A percentile compares a stretch with the other conserved stretches of the same genome.
Evolutionary conservation across 1,284 basidiomycete genomes (phyloP).

Genomic region (Boletus semigastroideus): DNA sequence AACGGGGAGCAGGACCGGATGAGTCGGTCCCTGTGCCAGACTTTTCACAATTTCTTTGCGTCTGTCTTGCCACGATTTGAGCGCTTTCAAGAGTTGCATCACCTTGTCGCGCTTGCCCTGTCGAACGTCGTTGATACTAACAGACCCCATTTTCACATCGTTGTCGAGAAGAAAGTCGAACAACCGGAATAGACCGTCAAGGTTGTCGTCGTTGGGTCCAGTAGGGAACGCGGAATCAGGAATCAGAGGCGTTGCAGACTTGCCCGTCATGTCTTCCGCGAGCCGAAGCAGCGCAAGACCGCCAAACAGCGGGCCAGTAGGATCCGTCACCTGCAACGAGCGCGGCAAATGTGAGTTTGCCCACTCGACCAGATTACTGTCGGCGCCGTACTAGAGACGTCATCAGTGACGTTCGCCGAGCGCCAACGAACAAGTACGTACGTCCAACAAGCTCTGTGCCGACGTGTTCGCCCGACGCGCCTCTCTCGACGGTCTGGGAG

Average conservation of each 20-base stretch:
- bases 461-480: slow-evolving; percentile 45
- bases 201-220: slow-evolving; percentile 65
- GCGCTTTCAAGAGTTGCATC: slow-evolving; percentile 69
- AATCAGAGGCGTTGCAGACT: slow-evolving; percentile 63
- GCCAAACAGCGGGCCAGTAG: slow-evolving; percentile 49
- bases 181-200: slow-evolving; percentile 86
- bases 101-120: slow-evolving; percentile 79
- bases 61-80: slow-evolving; percentile 79
- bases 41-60: slow-evolving; percentile 52
- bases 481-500: slow-evolving; percentile 65
- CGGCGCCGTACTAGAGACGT: slow-evolving; percentile 28
- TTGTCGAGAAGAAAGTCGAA: slow-evolving; percentile 90
- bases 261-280: slow-evolving; percentile 75
- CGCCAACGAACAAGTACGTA: slow-evolving; percentile 2
- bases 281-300: slow-evolving; percentile 76
- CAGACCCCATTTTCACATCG: slow-evolving; percentile 83
- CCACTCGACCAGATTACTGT: slow-evolving; percentile 74
- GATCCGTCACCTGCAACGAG: slow-evolving; percentile 61
- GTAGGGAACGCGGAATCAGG: slow-evolving; percentile 79
- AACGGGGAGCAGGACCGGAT: slow-evolving; percentile 19
- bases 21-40: slow-evolving; percentile 44
- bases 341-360: slow-evolving; percentile 79
- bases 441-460: slow-evolving; percentile 38
- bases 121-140: slow-evolving; percentile 89
- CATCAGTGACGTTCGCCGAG: neutral